Base-by-base conservation (phyloP, 1,284 basidiomycete genomes). In the Ganoderma resinaceum region DNA sequence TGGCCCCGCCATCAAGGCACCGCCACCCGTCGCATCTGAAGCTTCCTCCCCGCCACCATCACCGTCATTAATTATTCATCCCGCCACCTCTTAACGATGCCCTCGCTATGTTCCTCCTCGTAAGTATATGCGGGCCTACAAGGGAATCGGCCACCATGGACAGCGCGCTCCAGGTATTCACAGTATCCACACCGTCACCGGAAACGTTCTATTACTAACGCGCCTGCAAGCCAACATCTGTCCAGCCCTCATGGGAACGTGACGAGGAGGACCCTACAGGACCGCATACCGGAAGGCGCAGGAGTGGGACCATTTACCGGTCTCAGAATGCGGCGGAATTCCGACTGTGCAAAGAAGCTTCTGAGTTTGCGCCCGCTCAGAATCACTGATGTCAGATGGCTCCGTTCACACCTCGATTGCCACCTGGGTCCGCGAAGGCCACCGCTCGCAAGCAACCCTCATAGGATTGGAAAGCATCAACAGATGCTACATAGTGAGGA, bases 361-460 rank as follows among this genome's bases (percentile, higher is more conserved):
- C 26, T 53, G 52, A 53, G 55, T 57, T 57, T 35, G 31, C 55
- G 55, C 33, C 31, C 31, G 55, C 29, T 14, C 3, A n/a, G 33
- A 57, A 57, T 57, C 33, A 18, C 33, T 57, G 55, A 57, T 57
- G 18, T 18, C 55, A 57, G 55, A 29, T 29, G 35, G 6, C 31
- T 53, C 31, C 55, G 55, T 57, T 57, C 55, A 57, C 55, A 57
- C 20, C 18, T 29, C 29, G 9, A 35, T 14, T 57, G 55, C 55
- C 31, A 35, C 55, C 14, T 18, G 5, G 29, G 18, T 18, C 55
- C 18, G 55, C 33, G 31, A 33, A 33, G 55, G 55, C 55, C 55
- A 35, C 33, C 3, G 23, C 1, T 8, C 20, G 12, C 18, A 29
- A 1, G 55, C 33, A 9, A 20, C 0, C 14, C 31, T 20, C 9